Conservation (phyloP, 108 stramenopile genomes). For the Cylindrotheca fusiformis region DNA sequence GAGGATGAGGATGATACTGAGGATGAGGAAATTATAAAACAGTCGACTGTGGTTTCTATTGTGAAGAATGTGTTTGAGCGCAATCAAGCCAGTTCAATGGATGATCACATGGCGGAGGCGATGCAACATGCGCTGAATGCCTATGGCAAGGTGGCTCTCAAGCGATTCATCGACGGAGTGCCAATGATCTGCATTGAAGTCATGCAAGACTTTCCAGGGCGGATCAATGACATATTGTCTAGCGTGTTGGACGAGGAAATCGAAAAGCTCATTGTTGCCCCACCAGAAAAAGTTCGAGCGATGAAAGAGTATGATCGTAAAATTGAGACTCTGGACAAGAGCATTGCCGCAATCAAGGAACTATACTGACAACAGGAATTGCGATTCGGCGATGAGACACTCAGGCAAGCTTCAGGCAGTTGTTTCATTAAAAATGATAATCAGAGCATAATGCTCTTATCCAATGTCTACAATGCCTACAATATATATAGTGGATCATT, state of each 20-base stretch:
- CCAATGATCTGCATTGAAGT: conserved; percentile 60
- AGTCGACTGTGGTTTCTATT: conserved; percentile 21
- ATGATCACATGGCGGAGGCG: conserved; percentile 58
- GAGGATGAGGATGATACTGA: no score
- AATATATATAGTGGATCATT: no score
- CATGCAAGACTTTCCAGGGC: conserved; percentile 10
- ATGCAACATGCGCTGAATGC: conserved; percentile 50
- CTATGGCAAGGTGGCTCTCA: conserved; percentile 52
- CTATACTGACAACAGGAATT: not conserved
- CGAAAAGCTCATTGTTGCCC: not conserved
- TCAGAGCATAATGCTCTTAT: no score
- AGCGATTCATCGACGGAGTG: conserved; percentile 47
- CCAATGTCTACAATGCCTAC: no score
- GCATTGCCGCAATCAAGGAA: not conserved
- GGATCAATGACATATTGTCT: conserved; percentile 13
- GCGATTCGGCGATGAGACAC: no score
- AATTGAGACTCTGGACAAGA: not conserved
- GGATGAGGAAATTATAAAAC: conserved; percentile 16
- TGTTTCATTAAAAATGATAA: no score
- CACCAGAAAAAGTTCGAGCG: not conserved
- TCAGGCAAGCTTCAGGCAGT: no score
- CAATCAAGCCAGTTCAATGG: conserved; percentile 37
- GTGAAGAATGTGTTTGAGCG: conserved; percentile 46
- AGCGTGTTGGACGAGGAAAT: conserved; percentile 8
- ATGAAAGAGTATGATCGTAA: not conserved